These are phyloP conservation scores for Sechiopsis laciniata DNA, from an alignment of 306 rosid species.

Conservation along the genomic window DNA sequence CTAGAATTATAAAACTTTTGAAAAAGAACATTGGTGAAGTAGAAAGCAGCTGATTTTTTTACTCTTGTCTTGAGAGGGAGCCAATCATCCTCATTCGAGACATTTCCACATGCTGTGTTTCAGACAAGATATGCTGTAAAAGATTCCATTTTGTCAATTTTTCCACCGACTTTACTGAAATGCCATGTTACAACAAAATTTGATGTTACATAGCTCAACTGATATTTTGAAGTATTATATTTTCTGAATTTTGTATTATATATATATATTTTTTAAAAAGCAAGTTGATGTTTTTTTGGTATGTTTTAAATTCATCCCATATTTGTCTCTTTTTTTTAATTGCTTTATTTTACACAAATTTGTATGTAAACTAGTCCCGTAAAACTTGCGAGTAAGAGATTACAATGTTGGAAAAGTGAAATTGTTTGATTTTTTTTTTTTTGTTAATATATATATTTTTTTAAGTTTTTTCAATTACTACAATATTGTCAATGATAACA, in stretches of 20 bases:
- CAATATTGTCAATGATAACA: slow-evolving; percentile 32
- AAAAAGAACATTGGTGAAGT: neutral
- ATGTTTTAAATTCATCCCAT: neutral
- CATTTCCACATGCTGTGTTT: neutral
- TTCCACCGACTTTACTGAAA: neutral
- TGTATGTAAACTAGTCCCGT: no score
- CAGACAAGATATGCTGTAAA: neutral
- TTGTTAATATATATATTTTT: neutral
- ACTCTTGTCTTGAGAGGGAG: neutral
- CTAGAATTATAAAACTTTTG: neutral
- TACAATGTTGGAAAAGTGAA: neutral
- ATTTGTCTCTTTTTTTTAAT: neutral
- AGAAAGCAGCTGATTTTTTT: no score
- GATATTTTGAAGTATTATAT: no score
- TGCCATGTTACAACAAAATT: neutral
- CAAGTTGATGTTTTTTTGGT: neutral
- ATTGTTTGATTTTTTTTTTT: neutral
- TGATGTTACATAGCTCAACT: no score
- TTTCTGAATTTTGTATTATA: no score
- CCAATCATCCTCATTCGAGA: neutral
- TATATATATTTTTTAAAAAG: no score
- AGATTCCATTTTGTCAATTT: slow-evolving; percentile 8
- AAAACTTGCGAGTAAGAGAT: no score
- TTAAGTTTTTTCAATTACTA: slow-evolving; percentile 19
- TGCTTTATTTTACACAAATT: no score